Percentiles rank a stretch among this genome's conserved stretches.
Conservation (phyloP, 192 early-diverging fungal species). For the Spinellus fusiger region DNA sequence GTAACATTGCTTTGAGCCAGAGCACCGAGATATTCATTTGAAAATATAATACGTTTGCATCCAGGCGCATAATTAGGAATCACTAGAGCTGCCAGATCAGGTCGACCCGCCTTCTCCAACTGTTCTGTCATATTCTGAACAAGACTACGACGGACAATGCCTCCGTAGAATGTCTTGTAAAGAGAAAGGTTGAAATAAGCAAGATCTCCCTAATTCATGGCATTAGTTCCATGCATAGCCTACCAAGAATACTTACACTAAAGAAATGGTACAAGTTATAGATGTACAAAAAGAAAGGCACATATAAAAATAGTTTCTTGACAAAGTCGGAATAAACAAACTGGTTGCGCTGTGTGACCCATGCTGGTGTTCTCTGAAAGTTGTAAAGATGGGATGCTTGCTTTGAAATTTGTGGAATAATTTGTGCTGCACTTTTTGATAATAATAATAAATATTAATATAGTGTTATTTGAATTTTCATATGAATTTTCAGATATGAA, state of each 20-base stretch:
- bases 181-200: constrained; percentile 39
- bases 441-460: neutral
- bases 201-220: constrained; percentile 27
- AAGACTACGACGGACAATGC: constrained; percentile 26
- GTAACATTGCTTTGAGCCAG: constrained; percentile 24
- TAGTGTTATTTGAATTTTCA: neutral
- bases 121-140: constrained; percentile 24
- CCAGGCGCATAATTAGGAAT: constrained; percentile 33
- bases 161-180: constrained; percentile 29
- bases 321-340: constrained; percentile 21
- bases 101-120: constrained; percentile 20
- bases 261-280: constrained; percentile 8
- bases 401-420: constrained; percentile 39
- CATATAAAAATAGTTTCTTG: constrained; percentile 34
- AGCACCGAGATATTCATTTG: constrained; percentile 16
- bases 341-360: constrained; percentile 35
- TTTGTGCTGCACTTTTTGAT: constrained; percentile 39
- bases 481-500: neutral
- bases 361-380: constrained; percentile 50
- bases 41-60: constrained; percentile 38
- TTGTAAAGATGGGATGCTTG: constrained; percentile 34
- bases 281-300: constrained; percentile 31
- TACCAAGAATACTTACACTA: constrained; percentile 19
- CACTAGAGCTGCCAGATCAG: constrained; percentile 23
- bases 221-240: constrained; percentile 21